A percentile compares a stretch with the other conserved stretches of the same genome.
Evolutionary conservation across 1,139 yeast genomes (phyloP).

Genomic region (Scheffersomyces cryptocercus): DNA sequence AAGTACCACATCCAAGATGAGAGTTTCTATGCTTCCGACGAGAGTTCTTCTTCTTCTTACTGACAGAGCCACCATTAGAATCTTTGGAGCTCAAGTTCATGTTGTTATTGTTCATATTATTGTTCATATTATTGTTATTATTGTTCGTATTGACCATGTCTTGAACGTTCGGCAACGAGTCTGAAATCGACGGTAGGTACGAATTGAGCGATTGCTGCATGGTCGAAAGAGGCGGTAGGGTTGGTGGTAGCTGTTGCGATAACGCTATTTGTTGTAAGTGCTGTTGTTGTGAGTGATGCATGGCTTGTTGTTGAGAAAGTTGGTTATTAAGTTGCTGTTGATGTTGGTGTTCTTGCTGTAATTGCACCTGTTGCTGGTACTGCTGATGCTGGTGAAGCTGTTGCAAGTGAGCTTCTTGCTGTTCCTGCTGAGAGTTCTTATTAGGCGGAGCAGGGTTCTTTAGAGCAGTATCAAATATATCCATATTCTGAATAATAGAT

Average conservation of each 20-base stretch:
- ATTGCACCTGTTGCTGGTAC: neutral
- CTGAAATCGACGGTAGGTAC: neutral
- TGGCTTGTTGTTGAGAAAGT: neutral
- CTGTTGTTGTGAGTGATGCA: neutral
- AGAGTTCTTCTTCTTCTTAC: slow-evolving; percentile 40
- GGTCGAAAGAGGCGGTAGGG: neutral
- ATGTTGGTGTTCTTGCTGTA: neutral
- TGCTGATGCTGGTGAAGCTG: neutral
- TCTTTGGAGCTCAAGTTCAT: neutral
- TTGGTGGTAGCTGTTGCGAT: neutral
- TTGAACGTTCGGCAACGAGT: neutral
- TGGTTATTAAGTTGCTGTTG: neutral
- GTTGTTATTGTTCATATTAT: too few relatives aligned
- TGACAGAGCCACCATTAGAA: neutral
- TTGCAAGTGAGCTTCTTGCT: slow-evolving; percentile 1
- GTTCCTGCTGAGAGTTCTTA: slow-evolving; percentile 10
- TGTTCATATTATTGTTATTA: neutral
- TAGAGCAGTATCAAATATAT: slow-evolving; percentile 28
- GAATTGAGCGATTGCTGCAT: neutral
- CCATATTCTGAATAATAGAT: slow-evolving; percentile 14
- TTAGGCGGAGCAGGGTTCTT: slow-evolving; percentile 35
- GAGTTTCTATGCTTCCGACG: slow-evolving; percentile 65
- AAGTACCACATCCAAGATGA: slow-evolving; percentile 64
- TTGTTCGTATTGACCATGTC: slow-evolving; percentile 1
- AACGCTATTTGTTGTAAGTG: too few relatives aligned